Evolutionary conservation across 176 grass and related monocot genomes (phyloP).

Genomic region (Triticum aestivum): IWGSC_CS_RefSeq_v2.1 NC_057811.1:414160115-414160614

Average conservation of each 20-base stretch:
- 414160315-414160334: not conserved
- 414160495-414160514: not conserved
- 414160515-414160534: not conserved
- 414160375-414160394: not conserved
- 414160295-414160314: not conserved
- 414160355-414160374: not conserved
- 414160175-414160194: not conserved
- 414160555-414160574: no score
- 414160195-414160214: not conserved
- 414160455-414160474: slow-evolving; percentile 30
- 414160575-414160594: no score
- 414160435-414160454: slow-evolving; percentile 25
- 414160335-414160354: no score
- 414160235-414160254: not conserved
- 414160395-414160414: not conserved
- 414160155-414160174: slow-evolving; percentile 20
- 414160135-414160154: not conserved
- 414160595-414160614: not conserved
- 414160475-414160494: not conserved
- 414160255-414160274: slow-evolving; percentile 13
- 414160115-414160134: slow-evolving; percentile 21
- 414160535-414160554: not conserved
- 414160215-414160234: not conserved
- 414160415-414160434: slow-evolving; percentile 21
- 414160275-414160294: not conserved